A percentile compares a stretch with the other conserved stretches of the same genome.
phyloP scores from a whole-genome alignment of 176 grass and related monocot genomes.

The Oropetium thomaeum region DNA sequence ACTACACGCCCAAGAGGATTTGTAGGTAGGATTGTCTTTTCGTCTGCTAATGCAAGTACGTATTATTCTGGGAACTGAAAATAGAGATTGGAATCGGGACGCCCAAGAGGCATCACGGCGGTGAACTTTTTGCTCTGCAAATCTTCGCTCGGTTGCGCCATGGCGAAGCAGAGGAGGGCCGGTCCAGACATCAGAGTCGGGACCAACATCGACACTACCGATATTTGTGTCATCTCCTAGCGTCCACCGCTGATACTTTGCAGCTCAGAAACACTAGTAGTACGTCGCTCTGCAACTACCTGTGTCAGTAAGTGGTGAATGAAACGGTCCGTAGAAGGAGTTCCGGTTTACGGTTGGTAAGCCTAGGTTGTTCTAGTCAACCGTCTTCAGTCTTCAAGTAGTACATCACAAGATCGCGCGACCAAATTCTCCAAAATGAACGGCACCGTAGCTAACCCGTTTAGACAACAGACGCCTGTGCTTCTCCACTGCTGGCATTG shows the following conservation, averaged over 20 bases:
- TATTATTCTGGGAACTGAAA: neutral
- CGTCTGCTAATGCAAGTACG: neutral
- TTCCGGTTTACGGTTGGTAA: neutral
- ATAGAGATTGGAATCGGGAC: neutral
- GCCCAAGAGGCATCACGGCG: too few species aligned
- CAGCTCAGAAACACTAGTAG: neutral
- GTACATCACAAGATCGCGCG: neutral
- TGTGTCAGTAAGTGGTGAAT: neutral
- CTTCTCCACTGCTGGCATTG: neutral
- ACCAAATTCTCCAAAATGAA: neutral
- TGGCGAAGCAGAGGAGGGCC: too few species aligned
- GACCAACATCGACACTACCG: too few species aligned
- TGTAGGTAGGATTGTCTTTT: neutral
- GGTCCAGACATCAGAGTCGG: too few species aligned
- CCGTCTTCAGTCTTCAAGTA: neutral
- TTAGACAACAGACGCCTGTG: neutral
- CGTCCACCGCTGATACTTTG: neutral
- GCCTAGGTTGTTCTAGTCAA: neutral
- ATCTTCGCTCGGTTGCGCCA: too few species aligned
- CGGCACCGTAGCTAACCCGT: neutral
- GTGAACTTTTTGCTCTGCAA: too few species aligned
- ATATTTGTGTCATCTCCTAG: neutral
- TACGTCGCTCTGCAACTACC: neutral
- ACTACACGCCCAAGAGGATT: constrained; percentile 24
- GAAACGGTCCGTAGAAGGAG: neutral